These are phyloP conservation scores for Chenopodium suecicum DNA, from an alignment of 148 eudicot species.

Conservation along the genomic window DNA sequence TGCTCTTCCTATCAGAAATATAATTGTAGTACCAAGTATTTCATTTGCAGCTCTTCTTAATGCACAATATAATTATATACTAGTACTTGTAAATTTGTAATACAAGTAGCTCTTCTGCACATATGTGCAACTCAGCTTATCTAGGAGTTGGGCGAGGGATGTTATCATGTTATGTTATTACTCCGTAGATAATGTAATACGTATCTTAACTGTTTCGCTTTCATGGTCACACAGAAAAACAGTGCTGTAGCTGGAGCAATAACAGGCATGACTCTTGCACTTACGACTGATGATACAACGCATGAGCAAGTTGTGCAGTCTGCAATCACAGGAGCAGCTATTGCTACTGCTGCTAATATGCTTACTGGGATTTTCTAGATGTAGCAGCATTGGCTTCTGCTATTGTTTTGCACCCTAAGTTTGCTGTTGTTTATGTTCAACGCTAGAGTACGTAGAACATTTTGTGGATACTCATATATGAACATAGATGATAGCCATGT, in stretches of 20 bases:
- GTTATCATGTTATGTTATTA: no score
- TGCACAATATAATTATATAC: neutral
- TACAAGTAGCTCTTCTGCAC: neutral
- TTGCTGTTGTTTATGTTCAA: neutral
- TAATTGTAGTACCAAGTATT: neutral
- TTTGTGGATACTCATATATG: neutral
- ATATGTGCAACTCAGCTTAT: neutral
- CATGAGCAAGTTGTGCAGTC: conserved; percentile 91
- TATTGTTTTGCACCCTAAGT: neutral
- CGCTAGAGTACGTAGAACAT: neutral
- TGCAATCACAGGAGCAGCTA: conserved; percentile 91
- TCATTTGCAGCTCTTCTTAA: neutral
- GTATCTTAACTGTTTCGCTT: neutral
- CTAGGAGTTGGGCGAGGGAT: neutral
- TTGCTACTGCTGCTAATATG: conserved; percentile 86
- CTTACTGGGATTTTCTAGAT: conserved; percentile 61
- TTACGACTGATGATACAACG: conserved; percentile 57
- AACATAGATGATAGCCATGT: neutral
- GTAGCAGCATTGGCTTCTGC: neutral
- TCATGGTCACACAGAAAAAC: conserved; percentile 55
- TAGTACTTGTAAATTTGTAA: no score
- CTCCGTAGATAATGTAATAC: no score
- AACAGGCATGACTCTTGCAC: conserved; percentile 73
- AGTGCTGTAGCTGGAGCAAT: conserved; percentile 95
- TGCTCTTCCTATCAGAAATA: neutral